Percentiles rank a stretch among this genome's conserved stretches.
These are phyloP conservation scores for Phytopythium boreale DNA, from an alignment of 352 stramenopile genomes.

Conservation along the genomic window DNA sequence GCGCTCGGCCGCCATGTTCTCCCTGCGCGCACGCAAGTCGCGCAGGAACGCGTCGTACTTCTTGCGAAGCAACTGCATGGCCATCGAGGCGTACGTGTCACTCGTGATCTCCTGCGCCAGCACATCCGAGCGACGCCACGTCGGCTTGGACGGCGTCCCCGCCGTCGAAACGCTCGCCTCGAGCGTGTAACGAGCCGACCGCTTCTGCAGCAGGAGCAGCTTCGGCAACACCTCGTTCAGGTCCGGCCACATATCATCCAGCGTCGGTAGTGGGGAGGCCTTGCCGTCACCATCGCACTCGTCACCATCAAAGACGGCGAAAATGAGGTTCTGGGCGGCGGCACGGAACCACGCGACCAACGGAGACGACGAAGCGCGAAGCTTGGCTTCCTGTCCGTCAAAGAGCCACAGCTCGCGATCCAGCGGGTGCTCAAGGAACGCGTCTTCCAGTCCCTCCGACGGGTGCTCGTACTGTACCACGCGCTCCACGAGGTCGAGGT, in stretches of 20 bases:
- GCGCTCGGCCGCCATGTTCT: conserved; percentile 31
- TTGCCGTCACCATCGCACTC: not conserved
- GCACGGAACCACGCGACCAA: conserved; percentile 25
- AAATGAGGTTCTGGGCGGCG: conserved; percentile 33
- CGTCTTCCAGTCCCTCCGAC: conserved; percentile 24
- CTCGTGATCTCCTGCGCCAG: conserved; percentile 21
- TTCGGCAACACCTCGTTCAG: conserved; percentile 44
- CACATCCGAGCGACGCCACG: conserved; percentile 32
- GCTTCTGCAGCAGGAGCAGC: conserved; percentile 56
- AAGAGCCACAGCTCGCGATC: conserved; percentile 97
- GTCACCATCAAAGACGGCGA: conserved; percentile 14
- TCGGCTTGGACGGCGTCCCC: conserved; percentile 9
- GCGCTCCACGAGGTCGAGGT: conserved; percentile 37
- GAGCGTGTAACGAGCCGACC: conserved; percentile 46
- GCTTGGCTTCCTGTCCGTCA: conserved; percentile 91
- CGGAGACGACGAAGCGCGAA: conserved; percentile 15
- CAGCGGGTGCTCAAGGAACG: conserved; percentile 35
- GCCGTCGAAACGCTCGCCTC: not conserved
- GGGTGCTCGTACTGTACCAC: conserved; percentile 48
- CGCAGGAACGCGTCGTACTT: conserved; percentile 51
- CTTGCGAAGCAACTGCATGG: conserved; percentile 45
- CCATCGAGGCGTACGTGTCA: conserved; percentile 20
- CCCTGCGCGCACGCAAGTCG: conserved; percentile 31
- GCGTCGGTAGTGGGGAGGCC: conserved; percentile 4
- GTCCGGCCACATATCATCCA: conserved; percentile 49